These are phyloP conservation scores for Trypanosoma vivax DNA, from an alignment of 208 protist genomes.

Conservation along the genomic window DNA sequence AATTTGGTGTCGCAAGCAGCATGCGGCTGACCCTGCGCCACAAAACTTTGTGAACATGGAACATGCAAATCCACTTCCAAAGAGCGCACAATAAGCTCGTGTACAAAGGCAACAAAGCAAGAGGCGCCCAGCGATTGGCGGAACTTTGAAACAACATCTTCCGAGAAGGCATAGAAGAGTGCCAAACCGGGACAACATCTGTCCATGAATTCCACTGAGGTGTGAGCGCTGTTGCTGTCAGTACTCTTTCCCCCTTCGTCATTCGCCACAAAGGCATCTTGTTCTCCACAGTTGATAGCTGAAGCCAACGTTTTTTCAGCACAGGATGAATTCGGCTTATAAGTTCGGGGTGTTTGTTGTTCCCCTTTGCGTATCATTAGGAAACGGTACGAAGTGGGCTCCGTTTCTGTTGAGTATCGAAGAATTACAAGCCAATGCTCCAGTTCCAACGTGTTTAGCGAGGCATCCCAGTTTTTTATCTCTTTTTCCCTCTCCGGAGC, in stretches of 20 bases:
- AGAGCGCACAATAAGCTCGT: conserved; percentile 5
- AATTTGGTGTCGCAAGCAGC: background rate
- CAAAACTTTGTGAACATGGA: background rate
- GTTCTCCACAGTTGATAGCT: background rate
- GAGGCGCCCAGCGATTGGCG: conserved; percentile 15
- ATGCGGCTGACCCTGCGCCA: too few species aligned
- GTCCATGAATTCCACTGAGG: background rate
- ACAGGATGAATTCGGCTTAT: background rate
- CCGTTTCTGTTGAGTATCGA: background rate
- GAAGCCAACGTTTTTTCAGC: background rate
- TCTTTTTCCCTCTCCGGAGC: background rate
- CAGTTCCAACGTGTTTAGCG: conserved; percentile 11
- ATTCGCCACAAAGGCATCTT: background rate
- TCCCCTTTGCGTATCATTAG: conserved; percentile 1
- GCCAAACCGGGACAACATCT: conserved; percentile 3
- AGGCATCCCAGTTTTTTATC: conserved; percentile 7
- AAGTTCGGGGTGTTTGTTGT: background rate
- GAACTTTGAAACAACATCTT: conserved; percentile 3
- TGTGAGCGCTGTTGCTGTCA: background rate
- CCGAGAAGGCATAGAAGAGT: conserved; percentile 18
- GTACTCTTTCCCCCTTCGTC: background rate
- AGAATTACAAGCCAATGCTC: conserved; percentile 21
- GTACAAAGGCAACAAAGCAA: conserved; percentile 17
- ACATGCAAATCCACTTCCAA: background rate
- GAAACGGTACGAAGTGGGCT: conserved; percentile 15